Base-by-base conservation (phyloP, 495 filamentous ascomycete species). In the Ramalina intermedia region DNA sequence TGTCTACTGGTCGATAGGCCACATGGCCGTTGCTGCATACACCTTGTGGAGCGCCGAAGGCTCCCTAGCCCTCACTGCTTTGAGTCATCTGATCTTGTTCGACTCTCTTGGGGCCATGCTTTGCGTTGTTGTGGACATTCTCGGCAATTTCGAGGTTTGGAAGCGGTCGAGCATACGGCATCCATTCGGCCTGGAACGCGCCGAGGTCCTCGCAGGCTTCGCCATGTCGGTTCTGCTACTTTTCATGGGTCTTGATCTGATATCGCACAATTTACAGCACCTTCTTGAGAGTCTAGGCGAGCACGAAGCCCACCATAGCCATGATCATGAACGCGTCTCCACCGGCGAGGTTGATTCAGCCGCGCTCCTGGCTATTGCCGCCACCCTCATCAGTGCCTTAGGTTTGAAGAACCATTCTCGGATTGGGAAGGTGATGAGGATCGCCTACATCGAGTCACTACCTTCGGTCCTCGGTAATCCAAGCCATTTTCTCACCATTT, bases 111-210 rank as follows among this genome's bases (percentile, higher is more conserved):
- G 87, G 13, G 91, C 91, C 14, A 78, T 85, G 41, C 79, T 98
- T n/a, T 96, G 90, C 58, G 88, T 95, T 1, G 80, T 74, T 2
- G 91, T 96, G 40, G 91, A 96, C 59, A 85, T 96, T 0, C 72
- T 94, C 27, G 77, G 82, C 27, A 96, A 96, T 63, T 98, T 98
- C 56, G 90, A 96, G 60, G 90, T 96, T 3, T 96, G 93, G 93
- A 89, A 86, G 50, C 77, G 91, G 37, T 89, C 85, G 46, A 89
- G 79, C 52, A 85, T 98, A 50, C 80, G 85, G 3, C 89, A 96
- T 65, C 93, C 91, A 5, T 98, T 98, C 61, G 91, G 84, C 16
- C 71, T 96, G 8, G 86, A 94, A 61, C 78, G 91, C 38, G 84
- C 85, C 40, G 91, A 98, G 59, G 89, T 98, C 1, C 71, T 98